These are phyloP conservation scores for Amyloporia xantha DNA, from an alignment of 768 basidiomycete genomes.

Conservation along the genomic window DNA sequence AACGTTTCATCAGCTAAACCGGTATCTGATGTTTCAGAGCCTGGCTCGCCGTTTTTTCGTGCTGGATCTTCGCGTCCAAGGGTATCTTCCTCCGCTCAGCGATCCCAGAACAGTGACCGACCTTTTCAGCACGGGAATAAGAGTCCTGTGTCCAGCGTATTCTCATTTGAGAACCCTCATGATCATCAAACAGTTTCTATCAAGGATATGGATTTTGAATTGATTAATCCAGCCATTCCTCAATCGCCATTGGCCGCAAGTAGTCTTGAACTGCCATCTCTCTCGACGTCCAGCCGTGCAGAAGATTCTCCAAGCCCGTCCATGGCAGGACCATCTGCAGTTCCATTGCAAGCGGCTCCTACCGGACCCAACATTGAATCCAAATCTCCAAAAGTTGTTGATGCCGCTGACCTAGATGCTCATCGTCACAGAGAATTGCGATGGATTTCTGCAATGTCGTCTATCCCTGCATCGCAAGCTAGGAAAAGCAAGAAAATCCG, in stretches of 20 bases:
- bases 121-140: constrained; percentile 25
- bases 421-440: constrained; percentile 71
- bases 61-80: constrained; percentile 42
- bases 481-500: constrained; percentile 76
- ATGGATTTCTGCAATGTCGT: constrained; percentile 63
- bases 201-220: constrained; percentile 76
- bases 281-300: constrained; percentile 4
- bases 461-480: constrained; percentile 52
- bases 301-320: constrained; percentile 20
- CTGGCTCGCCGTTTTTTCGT: constrained; percentile 31
- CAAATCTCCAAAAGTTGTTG: no score
- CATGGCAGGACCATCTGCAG: constrained; percentile 43
- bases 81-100: constrained; percentile 61
- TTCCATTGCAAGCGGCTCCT: neutral
- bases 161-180: constrained; percentile 23
- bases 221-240: constrained; percentile 56
- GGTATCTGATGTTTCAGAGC: constrained; percentile 26
- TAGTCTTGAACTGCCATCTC: constrained; percentile 12
- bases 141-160: constrained; percentile 8
- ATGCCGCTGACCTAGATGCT: constrained; percentile 32
- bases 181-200: constrained; percentile 63
- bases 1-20: constrained; percentile 27
- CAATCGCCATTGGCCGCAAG: constrained; percentile 12
- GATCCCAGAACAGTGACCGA: constrained; percentile 32
- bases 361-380: no score